Percentiles rank a stretch among this genome's conserved stretches.
Conservation (phyloP, 306 rosid species). For the Carpinus fangiana region DNA sequence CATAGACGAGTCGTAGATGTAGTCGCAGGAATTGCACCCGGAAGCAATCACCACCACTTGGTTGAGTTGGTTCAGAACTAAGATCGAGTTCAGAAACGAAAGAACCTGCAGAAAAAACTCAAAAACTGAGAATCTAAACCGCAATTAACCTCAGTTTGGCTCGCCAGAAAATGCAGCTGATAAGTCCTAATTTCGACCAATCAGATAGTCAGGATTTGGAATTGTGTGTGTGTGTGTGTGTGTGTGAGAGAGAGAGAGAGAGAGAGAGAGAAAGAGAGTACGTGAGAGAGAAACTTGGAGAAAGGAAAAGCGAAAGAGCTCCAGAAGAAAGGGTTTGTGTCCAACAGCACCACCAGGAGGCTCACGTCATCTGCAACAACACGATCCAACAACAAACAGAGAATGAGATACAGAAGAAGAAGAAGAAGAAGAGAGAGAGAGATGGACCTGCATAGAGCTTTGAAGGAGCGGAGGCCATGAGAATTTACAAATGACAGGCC, state of each 20-base stretch:
- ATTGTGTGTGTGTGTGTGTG: neutral
- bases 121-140: neutral
- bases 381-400: conserved; percentile 10
- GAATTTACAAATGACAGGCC: no score
- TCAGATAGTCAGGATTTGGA: conserved; percentile 14
- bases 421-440: neutral
- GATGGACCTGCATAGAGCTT: conserved; percentile 67
- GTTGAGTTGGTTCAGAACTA: conserved; percentile 80
- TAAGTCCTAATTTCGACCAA: neutral
- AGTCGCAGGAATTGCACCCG: conserved; percentile 78
- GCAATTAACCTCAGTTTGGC: neutral
- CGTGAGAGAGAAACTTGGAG: conserved; percentile 84
- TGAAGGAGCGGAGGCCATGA: conserved; percentile 77
- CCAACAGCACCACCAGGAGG: conserved; percentile 75
- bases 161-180: neutral
- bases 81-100: conserved; percentile 71
- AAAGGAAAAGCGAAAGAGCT: conserved; percentile 61
- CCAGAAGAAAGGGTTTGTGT: conserved; percentile 94
- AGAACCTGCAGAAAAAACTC: conserved; percentile 50
- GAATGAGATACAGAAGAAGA: conserved; percentile 4
- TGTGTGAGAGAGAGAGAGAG: neutral
- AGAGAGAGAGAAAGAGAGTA: conserved; percentile 22
- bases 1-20: conserved; percentile 69
- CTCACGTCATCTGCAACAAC: conserved; percentile 80
- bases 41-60: conserved; percentile 85